Percentiles rank a stretch among this genome's conserved stretches.
Conservation (phyloP, 495 filamentous ascomycete species). For the Endocarpon pusillum region DNA sequence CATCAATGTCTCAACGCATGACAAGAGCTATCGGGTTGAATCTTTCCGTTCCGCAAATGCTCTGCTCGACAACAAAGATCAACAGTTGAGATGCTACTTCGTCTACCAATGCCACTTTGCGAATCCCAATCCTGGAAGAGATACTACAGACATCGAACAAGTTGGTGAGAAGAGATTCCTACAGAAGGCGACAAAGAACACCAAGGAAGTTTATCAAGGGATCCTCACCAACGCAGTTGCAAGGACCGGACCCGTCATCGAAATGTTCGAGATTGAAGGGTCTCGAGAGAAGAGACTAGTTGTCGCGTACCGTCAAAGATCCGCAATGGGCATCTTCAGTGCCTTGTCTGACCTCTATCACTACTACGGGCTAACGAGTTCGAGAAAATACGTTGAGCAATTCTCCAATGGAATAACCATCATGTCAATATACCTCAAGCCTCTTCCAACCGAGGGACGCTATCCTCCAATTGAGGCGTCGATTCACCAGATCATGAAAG, state of each 20-base stretch:
- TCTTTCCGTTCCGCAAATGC: conserved; percentile 72
- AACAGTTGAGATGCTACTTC: conserved; percentile 91
- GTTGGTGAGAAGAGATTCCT: conserved; percentile 89
- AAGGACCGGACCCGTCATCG: conserved; percentile 84
- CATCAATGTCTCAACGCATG: conserved; percentile 49
- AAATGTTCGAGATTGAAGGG: conserved; percentile 89
- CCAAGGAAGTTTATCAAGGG: conserved; percentile 83
- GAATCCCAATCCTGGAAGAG: conserved; percentile 46
- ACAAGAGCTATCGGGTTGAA: conserved; percentile 75
- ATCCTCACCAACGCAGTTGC: conserved; percentile 71
- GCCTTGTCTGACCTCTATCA: conserved; percentile 93
- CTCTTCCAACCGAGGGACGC: conserved; percentile 35
- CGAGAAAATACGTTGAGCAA: conserved; percentile 94
- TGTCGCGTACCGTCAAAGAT: conserved; percentile 82
- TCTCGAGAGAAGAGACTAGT: conserved; percentile 83
- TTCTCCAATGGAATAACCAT: conserved; percentile 97
- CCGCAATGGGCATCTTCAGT: conserved; percentile 86
- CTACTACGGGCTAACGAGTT: conserved; percentile 93
- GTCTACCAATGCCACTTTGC: conserved; percentile 91
- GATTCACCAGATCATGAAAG: conserved; percentile 98
- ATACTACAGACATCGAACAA: conserved; percentile 77
- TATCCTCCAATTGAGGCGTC: conserved; percentile 76
- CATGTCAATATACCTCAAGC: conserved; percentile 83
- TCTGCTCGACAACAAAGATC: conserved; percentile 49
- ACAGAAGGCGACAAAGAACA: conserved; percentile 89